Evolutionary conservation across 495 filamentous ascomycete species (phyloP).

Genomic region (Physcia stellaris): DNA sequence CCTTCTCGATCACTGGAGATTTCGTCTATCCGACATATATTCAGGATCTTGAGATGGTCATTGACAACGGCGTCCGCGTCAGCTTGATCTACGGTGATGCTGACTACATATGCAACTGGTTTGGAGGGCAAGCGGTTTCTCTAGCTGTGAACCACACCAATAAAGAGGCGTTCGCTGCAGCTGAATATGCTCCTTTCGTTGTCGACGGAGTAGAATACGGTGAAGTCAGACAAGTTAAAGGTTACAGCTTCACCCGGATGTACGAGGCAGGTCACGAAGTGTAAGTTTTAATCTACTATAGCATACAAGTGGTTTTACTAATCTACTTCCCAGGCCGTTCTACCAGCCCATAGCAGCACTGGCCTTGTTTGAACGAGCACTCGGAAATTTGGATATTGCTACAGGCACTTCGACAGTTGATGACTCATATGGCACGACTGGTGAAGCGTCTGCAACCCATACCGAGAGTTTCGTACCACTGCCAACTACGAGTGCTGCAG

Average conservation of each 20-base stretch:
- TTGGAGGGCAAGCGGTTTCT: constrained; percentile 47
- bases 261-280: constrained; percentile 27
- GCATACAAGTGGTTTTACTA: constrained; percentile 13
- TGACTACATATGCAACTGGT: constrained; percentile 30
- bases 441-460: constrained; percentile 38
- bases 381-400: constrained; percentile 16
- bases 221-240: constrained; percentile 28
- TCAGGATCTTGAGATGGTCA: constrained; percentile 30
- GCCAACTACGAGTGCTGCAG: constrained; percentile 13
- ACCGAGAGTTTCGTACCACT: constrained; percentile 39
- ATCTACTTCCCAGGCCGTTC: too few species aligned
- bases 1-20: constrained; percentile 35
- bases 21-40: constrained; percentile 32
- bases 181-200: constrained; percentile 37
- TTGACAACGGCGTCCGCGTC: constrained; percentile 30
- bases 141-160: constrained; percentile 36
- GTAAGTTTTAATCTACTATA: constrained; percentile 10
- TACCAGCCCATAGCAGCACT: constrained; percentile 29
- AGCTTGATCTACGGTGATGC: constrained; percentile 33
- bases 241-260: constrained; percentile 29
- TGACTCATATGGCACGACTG: constrained; percentile 29
- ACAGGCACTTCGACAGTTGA: constrained; percentile 26
- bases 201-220: constrained; percentile 27
- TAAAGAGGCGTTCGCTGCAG: constrained; percentile 30
- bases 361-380: constrained; percentile 23